A percentile compares a stretch with the other conserved stretches of the same genome.
Conservation (phyloP, 306 rosid species). For the Vigna trinervia region DNA sequence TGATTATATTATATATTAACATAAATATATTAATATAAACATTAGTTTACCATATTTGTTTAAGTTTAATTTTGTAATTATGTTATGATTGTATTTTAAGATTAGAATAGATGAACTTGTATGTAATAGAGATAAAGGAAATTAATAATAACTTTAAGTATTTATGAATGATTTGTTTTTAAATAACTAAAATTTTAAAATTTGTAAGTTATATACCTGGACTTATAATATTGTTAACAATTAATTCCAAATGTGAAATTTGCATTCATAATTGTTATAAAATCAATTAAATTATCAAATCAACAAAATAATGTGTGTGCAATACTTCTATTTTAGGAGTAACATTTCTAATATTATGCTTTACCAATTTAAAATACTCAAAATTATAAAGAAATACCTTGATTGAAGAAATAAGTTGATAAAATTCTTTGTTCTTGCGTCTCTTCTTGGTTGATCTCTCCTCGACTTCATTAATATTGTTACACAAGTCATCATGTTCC, state of each 20-base stretch:
- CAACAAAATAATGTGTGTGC: no score
- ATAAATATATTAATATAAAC: no score
- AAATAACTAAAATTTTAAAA: background rate
- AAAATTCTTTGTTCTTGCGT: constrained; percentile 1
- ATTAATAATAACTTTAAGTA: no score
- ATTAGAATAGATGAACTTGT: no score
- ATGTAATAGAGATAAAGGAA: no score
- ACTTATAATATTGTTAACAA: background rate
- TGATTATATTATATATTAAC: no score
- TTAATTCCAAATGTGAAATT: background rate
- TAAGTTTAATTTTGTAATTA: no score
- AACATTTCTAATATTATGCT: background rate
- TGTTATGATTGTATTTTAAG: no score
- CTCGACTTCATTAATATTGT: background rate
- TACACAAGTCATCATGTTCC: background rate
- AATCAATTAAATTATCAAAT: background rate
- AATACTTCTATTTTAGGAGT: no score
- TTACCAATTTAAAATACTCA: background rate
- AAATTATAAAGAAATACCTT: constrained; percentile 24
- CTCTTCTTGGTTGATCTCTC: background rate
- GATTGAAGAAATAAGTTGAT: constrained; percentile 25
- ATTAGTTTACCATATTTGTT: no score
- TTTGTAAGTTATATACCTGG: background rate
- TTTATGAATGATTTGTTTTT: no score
- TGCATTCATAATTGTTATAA: background rate